These are phyloP conservation scores for Rhizopus delemar DNA, from an alignment of 371 early-diverging fungal genomes.

Conservation along the genomic window DNA sequence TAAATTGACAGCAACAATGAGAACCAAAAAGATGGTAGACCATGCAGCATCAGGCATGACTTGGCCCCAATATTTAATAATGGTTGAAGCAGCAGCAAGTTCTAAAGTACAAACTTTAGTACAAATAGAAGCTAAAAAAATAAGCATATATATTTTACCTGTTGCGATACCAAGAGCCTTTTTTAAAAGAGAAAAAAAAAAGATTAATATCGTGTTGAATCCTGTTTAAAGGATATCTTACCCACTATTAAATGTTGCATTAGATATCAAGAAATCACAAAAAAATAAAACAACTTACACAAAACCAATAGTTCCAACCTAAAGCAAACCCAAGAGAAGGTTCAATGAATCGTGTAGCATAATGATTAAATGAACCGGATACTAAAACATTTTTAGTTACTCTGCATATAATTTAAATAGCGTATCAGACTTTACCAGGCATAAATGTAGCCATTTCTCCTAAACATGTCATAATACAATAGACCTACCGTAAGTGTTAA, in stretches of 20 bases:
- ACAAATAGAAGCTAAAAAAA: constrained; percentile 3
- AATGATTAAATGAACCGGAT: constrained; percentile 83
- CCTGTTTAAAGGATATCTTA: not conserved
- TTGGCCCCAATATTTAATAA: constrained; percentile 78
- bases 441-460: constrained; percentile 84
- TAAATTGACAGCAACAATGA: constrained; percentile 60
- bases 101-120: constrained; percentile 46
- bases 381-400: constrained; percentile 29
- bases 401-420: not conserved
- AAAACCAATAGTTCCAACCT: constrained; percentile 83
- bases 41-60: constrained; percentile 57
- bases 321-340: constrained; percentile 80
- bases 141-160: constrained; percentile 14
- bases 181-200: constrained; percentile 2
- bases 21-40: constrained; percentile 56
- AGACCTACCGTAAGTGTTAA: constrained; percentile 54
- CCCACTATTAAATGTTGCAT: not conserved
- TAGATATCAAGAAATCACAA: not conserved
- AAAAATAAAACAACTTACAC: constrained; percentile 44
- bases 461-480: constrained; percentile 76
- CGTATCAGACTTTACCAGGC: constrained; percentile 30
- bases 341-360: constrained; percentile 83
- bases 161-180: constrained; percentile 23
- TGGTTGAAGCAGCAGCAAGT: constrained; percentile 74
- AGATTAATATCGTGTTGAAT: not conserved